phyloP scores from a whole-genome alignment of 2,329 filamentous ascomycete genomes.

The Stagonosporopsis cucurbitacearum region DNA sequence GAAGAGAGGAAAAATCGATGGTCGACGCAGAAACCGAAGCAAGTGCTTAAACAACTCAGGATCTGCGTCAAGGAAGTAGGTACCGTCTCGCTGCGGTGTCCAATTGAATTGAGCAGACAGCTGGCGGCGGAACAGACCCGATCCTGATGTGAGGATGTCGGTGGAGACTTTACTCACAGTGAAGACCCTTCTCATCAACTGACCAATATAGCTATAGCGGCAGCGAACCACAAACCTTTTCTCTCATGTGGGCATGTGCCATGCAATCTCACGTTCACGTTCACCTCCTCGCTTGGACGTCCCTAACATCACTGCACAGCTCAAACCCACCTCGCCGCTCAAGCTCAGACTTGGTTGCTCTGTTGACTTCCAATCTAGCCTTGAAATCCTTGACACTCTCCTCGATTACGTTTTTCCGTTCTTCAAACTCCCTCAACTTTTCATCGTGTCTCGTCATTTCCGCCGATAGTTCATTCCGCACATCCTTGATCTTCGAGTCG shows the following conservation, averaged over 20 bases:
- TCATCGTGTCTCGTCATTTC: background rate
- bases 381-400: background rate
- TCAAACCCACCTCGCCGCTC: background rate
- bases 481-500: background rate
- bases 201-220: too few relatives aligned
- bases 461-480: background rate
- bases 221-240: background rate
- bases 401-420: background rate
- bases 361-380: background rate
- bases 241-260: background rate
- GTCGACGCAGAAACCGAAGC: constrained; percentile 30
- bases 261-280: too few relatives aligned
- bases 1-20: constrained; percentile 39
- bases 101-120: constrained; percentile 12
- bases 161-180: constrained; percentile 1
- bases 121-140: constrained; percentile 16
- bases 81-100: constrained; percentile 30
- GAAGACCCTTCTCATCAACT: too few relatives aligned
- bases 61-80: constrained; percentile 51
- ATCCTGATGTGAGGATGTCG: constrained; percentile 15
- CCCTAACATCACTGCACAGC: background rate
- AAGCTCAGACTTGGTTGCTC: background rate
- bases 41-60: constrained; percentile 41
- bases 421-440: background rate
- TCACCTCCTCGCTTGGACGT: background rate